phyloP scores from a whole-genome alignment of 2,329 filamentous ascomycete species.

The Fusarium globosum region DNA sequence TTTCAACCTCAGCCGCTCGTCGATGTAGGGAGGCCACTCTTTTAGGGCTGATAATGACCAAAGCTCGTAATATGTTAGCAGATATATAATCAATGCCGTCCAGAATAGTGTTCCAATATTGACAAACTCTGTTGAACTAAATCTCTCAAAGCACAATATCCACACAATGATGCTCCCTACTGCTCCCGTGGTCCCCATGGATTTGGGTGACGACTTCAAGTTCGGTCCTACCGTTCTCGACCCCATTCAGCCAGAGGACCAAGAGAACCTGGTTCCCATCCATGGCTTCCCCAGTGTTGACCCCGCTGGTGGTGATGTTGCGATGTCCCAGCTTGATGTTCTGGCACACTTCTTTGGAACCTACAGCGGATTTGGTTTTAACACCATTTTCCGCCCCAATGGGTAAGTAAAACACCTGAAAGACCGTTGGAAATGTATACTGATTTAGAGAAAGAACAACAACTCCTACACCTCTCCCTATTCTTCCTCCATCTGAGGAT shows the following conservation, averaged over 20 bases:
- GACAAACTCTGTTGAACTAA: no score
- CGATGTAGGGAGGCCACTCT: not conserved
- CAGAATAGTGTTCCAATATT: not conserved
- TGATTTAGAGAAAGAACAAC: conserved; percentile 3
- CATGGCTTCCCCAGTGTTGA: conserved; percentile 15
- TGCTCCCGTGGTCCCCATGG: conserved; percentile 27
- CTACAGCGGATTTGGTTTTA: conserved; percentile 51
- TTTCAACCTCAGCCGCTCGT: not conserved
- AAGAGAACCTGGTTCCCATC: not conserved
- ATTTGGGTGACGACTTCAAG: conserved; percentile 25
- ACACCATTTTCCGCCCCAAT: conserved; percentile 53
- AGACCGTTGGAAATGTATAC: fast-evolving
- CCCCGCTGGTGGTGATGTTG: conserved; percentile 5
- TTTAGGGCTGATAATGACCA: not conserved
- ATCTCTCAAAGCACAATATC: not conserved
- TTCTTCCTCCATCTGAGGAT: conserved; percentile 16
- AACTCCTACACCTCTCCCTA: conserved; percentile 30
- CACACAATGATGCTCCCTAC: conserved; percentile 14
- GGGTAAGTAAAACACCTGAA: not conserved
- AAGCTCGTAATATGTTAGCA: not conserved
- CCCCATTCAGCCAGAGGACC: conserved; percentile 21
- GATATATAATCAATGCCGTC: not conserved
- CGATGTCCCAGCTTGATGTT: conserved; percentile 34
- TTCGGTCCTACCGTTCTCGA: conserved; percentile 32
- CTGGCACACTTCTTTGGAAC: conserved; percentile 44